Percentiles rank a stretch among this genome's conserved stretches.
These are phyloP conservation scores for Sphagnum contortum DNA, from an alignment of 225 moss, liverwort and hornwort species.

Conservation along the genomic window DNA sequence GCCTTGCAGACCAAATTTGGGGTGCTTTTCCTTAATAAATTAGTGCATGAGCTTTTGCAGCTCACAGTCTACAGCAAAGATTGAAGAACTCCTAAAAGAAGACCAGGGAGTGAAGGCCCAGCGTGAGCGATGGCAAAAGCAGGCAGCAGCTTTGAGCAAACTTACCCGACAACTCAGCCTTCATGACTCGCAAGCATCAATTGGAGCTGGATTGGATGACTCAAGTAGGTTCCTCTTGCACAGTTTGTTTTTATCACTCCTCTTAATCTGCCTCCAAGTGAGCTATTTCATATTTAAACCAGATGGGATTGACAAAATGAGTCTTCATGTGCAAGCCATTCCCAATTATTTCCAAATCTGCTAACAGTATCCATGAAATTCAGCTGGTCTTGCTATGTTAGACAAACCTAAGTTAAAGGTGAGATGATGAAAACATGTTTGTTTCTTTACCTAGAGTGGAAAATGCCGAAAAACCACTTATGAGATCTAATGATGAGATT, in stretches of 20 bases:
- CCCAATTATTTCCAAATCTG: too few relatives aligned
- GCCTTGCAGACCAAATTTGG: not conserved
- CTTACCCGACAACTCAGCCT: conserved; percentile 58
- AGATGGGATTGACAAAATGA: not conserved
- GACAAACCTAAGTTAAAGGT: not conserved
- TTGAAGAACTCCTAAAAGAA: conserved; percentile 56
- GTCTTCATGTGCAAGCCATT: not conserved
- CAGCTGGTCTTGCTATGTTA: too few relatives aligned
- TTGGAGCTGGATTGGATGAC: conserved; percentile 28
- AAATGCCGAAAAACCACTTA: too few relatives aligned
- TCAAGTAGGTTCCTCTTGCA: conserved; percentile 34
- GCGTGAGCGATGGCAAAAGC: conserved; percentile 48
- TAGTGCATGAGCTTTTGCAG: conserved; percentile 9
- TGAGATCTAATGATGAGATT: too few relatives aligned
- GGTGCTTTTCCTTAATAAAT: not conserved
- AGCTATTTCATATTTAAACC: too few relatives aligned
- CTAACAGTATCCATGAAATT: too few relatives aligned
- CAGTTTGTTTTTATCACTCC: not conserved
- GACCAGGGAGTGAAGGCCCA: conserved; percentile 61
- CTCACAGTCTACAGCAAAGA: conserved; percentile 46
- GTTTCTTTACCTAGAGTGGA: conserved; percentile 4
- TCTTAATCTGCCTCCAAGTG: too few relatives aligned
- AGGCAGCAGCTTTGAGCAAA: conserved; percentile 45
- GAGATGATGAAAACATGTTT: conserved; percentile 5
- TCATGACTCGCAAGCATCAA: conserved; percentile 45